These are phyloP conservation scores for Nemania bipapillata DNA, from an alignment of 2,329 filamentous ascomycete species.

Conservation along the genomic window DNA sequence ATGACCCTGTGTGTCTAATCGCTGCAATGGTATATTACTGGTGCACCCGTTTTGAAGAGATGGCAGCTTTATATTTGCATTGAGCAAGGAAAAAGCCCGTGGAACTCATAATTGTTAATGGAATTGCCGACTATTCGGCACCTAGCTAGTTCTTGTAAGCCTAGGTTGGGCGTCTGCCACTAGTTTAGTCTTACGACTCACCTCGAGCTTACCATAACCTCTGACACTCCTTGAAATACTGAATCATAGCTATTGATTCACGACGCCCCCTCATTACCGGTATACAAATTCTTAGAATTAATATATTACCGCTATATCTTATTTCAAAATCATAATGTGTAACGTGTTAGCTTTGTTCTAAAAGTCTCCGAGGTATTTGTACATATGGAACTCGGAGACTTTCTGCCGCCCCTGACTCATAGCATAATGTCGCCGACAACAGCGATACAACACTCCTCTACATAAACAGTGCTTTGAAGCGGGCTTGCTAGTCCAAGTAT, in stretches of 20 bases:
- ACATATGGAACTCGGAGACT: constrained; percentile 1
- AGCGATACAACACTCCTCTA: not conserved
- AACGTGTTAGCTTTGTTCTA: not conserved
- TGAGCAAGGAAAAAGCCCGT: no score
- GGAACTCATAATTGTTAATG: no score
- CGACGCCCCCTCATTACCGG: not conserved
- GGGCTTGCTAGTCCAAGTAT: not conserved
- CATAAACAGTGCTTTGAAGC: not conserved
- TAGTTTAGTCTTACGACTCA: not conserved
- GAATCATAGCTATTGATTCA: not conserved
- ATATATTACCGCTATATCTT: not conserved
- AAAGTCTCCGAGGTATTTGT: constrained; percentile 15
- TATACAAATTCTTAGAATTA: not conserved
- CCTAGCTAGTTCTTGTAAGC: no score
- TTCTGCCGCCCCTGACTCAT: not conserved
- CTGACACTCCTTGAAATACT: not conserved
- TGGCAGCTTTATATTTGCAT: not conserved
- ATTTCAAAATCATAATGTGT: not conserved
- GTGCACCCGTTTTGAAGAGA: not conserved
- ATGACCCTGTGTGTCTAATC: constrained; percentile 24
- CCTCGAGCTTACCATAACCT: not conserved
- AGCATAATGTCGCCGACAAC: constrained; percentile 10
- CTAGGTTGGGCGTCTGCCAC: no score
- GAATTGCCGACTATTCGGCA: no score
- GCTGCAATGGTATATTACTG: not conserved